These are phyloP conservation scores for Trichoderma parareesei DNA, from an alignment of 495 filamentous ascomycete species.

Conservation along the genomic window DNA sequence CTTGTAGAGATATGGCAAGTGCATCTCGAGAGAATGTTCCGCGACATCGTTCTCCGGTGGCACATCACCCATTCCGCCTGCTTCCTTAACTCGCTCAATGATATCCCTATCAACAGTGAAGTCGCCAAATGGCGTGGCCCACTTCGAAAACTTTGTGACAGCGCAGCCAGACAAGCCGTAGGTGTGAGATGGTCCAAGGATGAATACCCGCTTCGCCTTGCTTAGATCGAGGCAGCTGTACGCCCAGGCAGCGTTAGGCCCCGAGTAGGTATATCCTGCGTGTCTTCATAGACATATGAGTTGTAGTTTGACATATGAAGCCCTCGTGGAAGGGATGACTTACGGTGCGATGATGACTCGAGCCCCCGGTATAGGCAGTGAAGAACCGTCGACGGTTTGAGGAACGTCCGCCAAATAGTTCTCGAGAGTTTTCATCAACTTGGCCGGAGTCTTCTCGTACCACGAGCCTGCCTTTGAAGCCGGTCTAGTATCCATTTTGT, in stretches of 20 bases:
- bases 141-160: conserved; percentile 64
- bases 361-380: conserved; percentile 66
- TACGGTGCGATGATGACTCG: conserved; percentile 95
- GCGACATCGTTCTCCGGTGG: conserved; percentile 60
- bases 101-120: conserved; percentile 63
- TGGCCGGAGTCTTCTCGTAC: conserved; percentile 59
- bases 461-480: conserved; percentile 66
- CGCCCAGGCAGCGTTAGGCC: conserved; percentile 87
- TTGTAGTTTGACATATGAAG: conserved; percentile 7
- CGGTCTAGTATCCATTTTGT: not conserved
- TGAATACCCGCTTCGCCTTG: conserved; percentile 75
- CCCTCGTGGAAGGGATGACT: conserved; percentile 27
- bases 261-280: conserved; percentile 93
- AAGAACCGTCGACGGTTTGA: conserved; percentile 45
- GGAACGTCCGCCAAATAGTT: conserved; percentile 70
- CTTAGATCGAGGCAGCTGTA: conserved; percentile 86
- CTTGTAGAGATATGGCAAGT: conserved; percentile 90
- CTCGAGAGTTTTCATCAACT: conserved; percentile 66
- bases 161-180: conserved; percentile 70
- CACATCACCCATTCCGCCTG: conserved; percentile 69
- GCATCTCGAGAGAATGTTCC: conserved; percentile 96
- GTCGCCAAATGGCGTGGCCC: conserved; percentile 79
- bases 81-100: conserved; percentile 53
- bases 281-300: conserved; percentile 51
- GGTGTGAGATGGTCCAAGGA: conserved; percentile 92